Evolutionary conservation across 1,284 basidiomycete genomes (phyloP), one percentile per base, ranked within the genome.

Genomic region (Leccinum subrobustum): DNA sequence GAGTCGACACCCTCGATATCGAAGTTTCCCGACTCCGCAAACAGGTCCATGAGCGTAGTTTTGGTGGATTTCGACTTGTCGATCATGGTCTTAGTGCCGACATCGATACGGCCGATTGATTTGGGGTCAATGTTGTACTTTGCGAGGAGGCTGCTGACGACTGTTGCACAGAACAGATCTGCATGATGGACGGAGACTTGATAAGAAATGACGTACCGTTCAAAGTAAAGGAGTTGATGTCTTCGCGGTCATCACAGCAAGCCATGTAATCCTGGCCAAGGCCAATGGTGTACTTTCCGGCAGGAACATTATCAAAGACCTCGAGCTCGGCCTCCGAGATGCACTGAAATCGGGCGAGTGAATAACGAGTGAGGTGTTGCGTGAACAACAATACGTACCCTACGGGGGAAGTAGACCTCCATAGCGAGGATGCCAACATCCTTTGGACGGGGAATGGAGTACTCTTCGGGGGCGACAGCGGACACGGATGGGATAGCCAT

Each of bases 21-120:
- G 70, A 87, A 87, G 87, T 99, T 99, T 65, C 95, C 96, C 47
- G 89, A 86, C 60, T 84, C 84, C 52, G 89, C 88, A 73, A 99
- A 99, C 69, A 99, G 89, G 78, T 98, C 93, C 96, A 99, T 99
- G 65, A 99, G 86, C 61, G 95, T 89, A 3, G 97, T 98, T 81
- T 99, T 99, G 78, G 96, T 95, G 29, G 96, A 94, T 81, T 99
- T 99, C 64, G 95, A 96, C 83, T 99, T 99, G 87, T 99, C 96
- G 70, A 99, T 98, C 79, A 99, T 93, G 58, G 97, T 98, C 79
- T 99, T 96, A 31, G 97, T 99, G 62, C 96, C 96, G 67, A 99
- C 95, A 68, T 99, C 96, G 63, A 99, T 87, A 68, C 96, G 95
- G 63, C 96, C 96, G 75, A 99, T 96, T 60, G 92, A 94, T 72